A percentile compares a stretch with the other conserved stretches of the same genome.
These are phyloP conservation scores for Aphanocladium album DNA, from an alignment of 2,329 filamentous ascomycete genomes.

Conservation along the genomic window DNA sequence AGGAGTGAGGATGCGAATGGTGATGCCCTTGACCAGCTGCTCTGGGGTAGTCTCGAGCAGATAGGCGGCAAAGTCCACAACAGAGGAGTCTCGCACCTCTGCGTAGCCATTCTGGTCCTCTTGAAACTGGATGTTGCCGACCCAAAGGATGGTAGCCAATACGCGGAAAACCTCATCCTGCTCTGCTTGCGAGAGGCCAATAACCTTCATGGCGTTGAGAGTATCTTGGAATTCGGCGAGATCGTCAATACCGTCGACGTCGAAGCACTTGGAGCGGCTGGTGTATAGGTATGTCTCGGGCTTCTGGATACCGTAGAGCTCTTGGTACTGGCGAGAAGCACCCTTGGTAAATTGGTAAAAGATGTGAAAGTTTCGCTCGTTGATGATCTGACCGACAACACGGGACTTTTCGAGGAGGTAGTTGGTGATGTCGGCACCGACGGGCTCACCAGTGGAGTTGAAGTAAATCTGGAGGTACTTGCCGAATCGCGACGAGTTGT, in stretches of 20 bases:
- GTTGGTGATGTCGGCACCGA: constrained; percentile 97
- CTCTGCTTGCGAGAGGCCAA: constrained; percentile 80
- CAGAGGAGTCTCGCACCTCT: constrained; percentile 78
- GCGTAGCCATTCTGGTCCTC: constrained; percentile 91
- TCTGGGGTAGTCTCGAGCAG: constrained; percentile 80
- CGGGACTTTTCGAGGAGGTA: constrained; percentile 93
- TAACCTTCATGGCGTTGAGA: constrained; percentile 88
- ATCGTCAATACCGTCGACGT: constrained; percentile 93
- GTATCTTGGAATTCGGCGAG: constrained; percentile 84
- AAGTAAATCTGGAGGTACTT: constrained; percentile 98
- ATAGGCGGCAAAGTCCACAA: constrained; percentile 92
- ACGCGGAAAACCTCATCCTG: constrained; percentile 97
- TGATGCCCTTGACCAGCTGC: constrained; percentile 80
- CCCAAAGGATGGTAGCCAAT: constrained; percentile 85
- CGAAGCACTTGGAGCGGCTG: constrained; percentile 87
- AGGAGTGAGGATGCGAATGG: constrained; percentile 75
- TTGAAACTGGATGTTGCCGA: constrained; percentile 85
- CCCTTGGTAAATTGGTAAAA: constrained; percentile 99
- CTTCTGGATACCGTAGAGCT: constrained; percentile 84
- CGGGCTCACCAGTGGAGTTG: constrained; percentile 82
- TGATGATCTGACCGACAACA: constrained; percentile 89
- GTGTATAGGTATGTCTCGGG: constrained; percentile 93
- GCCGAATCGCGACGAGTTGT: constrained; percentile 97
- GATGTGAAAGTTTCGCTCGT: constrained; percentile 98
- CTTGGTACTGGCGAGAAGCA: constrained; percentile 78